Evolutionary conservation across 768 basidiomycete genomes (phyloP), one percentile per base, ranked within the genome.

Genomic region (Leccinum barrowsii): DNA sequence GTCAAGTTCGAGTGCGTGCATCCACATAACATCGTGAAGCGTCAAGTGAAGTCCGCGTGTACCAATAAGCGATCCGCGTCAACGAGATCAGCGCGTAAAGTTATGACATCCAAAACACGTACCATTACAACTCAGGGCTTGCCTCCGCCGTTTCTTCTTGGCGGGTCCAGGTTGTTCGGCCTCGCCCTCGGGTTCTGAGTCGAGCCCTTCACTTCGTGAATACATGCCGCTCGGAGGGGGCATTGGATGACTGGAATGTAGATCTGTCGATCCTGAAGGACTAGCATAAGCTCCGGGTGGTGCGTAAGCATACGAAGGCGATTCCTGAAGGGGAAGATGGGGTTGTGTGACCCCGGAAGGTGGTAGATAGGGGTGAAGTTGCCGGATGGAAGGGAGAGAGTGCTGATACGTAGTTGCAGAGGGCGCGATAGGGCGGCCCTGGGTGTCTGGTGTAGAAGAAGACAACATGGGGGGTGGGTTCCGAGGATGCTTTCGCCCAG

Each of bases 91-190:
- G 58, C 63, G 66, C 64, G 59, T 54, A 61, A 21, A 44, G 5
- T 42, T 21, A 60, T 63, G 63, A 64, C 56, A 51, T 55, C 1
- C 28, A 26, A 55, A 56, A 46, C 46, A 75, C 80, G 75, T 70
- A 90, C 90, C 90, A 54, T 90, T 92, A 73, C 90, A 92, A 68
- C 90, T 92, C 64, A 92, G 74, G 40, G 90, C 90, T 70, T 92
- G 90, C 48, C 90, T 77, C 54, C 90, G 79, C 54, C 90, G 78
- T 73, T 90, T 92, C 82, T 91, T 91, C 79, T 91, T 92, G 15
- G 85, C 85, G 15, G 85, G 89, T 44, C 79, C 80, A 52, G 78
- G 81, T 12, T 72, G 69, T 48, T 80, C 80, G 10, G 77, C 72
- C 46, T 78, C 76, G 22, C 79, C 82, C 46, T 89, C 87, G 12